These are phyloP conservation scores for Podochytrium sp. DNA, from an alignment of 192 early-diverging fungal genomes.

Conservation along the genomic window DNA sequence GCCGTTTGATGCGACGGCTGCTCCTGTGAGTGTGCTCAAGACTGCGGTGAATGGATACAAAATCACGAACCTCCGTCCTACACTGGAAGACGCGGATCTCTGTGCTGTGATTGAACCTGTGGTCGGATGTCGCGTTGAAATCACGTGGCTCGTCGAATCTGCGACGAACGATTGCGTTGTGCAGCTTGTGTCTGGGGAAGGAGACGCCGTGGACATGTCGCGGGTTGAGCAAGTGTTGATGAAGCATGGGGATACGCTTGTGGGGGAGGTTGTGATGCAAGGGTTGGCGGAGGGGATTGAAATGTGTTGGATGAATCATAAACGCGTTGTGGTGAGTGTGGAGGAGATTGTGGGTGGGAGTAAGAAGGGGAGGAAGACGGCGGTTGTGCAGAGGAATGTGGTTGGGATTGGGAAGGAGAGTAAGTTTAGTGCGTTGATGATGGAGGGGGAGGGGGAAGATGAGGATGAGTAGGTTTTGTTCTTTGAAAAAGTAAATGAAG, in stretches of 20 bases:
- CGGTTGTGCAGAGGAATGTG: background rate
- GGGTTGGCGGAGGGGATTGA: conserved; percentile 13
- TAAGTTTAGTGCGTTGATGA: conserved; percentile 12
- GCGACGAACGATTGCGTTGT: conserved; percentile 7
- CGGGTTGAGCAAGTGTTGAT: background rate
- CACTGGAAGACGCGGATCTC: conserved; percentile 5
- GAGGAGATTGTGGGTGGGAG: background rate
- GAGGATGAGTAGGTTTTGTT: no score
- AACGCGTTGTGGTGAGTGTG: background rate
- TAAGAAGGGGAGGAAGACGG: background rate
- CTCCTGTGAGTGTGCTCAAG: background rate
- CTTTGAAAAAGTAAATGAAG: no score
- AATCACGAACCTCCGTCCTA: background rate
- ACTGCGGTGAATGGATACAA: conserved; percentile 14
- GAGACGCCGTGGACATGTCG: conserved; percentile 3
- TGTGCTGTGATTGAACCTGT: background rate
- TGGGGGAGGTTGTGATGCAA: background rate
- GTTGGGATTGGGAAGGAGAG: conserved; percentile 2
- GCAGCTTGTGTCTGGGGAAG: background rate
- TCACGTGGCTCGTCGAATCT: conserved; percentile 17
- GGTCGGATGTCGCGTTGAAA: background rate
- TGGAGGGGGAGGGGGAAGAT: no score
- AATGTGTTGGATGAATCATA: conserved; percentile 18
- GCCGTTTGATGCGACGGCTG: background rate
- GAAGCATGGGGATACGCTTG: background rate